Evolutionary conservation across 2,329 filamentous ascomycete species (phyloP).

Genomic region (Aspergillus sp.): DNA sequence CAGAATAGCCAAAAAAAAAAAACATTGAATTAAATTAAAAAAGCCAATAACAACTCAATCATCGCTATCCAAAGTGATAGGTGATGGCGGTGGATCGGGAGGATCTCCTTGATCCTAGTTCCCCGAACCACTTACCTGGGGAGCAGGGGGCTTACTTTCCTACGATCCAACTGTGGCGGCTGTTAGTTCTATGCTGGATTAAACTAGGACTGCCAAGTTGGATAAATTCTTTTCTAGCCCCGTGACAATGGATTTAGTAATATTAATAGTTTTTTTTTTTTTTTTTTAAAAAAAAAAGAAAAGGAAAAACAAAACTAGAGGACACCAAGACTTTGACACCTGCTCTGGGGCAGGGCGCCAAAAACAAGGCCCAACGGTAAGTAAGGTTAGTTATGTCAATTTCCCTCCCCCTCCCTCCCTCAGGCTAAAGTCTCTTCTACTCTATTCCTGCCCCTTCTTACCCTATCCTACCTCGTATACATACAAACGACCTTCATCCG

Average conservation of each 20-base stretch:
- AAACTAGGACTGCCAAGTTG: background rate
- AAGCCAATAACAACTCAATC: background rate
- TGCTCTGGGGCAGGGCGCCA: conserved; percentile 1
- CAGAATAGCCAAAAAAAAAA: background rate
- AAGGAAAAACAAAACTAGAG: background rate
- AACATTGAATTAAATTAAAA: background rate
- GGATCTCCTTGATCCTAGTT: conserved; percentile 16
- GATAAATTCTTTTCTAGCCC: conserved; percentile 8
- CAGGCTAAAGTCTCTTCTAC: background rate
- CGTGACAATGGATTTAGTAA: conserved; percentile 4
- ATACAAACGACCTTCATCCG: background rate
- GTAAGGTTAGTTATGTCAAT: background rate
- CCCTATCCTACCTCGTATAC: background rate
- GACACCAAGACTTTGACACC: background rate
- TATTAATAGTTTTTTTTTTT: background rate
- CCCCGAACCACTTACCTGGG: conserved; percentile 19
- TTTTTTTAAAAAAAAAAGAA: background rate
- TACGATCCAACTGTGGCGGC: conserved; percentile 15
- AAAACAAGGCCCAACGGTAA: conserved; percentile 3
- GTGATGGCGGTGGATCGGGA: conserved; percentile 13
- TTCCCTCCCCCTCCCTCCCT: background rate
- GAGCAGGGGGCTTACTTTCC: conserved; percentile 8
- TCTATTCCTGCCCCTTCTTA: background rate
- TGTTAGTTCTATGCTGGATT: background rate
- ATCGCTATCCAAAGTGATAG: conserved; percentile 6